phyloP scores from a whole-genome alignment of 345 rosid genomes.

The Eucalyptus regnans region DNA sequence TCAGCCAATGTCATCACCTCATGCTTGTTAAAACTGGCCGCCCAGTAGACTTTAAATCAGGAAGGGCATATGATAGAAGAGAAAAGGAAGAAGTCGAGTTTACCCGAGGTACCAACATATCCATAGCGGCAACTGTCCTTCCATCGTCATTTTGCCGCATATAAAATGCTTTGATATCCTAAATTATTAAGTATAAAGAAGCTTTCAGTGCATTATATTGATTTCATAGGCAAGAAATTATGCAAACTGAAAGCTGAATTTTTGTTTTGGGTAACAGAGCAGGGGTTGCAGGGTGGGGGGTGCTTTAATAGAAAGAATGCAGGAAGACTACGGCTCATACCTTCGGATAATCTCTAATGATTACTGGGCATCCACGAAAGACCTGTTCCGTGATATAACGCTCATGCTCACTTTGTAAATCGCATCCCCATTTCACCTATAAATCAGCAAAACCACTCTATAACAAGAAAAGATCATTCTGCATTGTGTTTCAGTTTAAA shows the following conservation, averaged over 20 bases:
- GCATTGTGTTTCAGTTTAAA: neutral
- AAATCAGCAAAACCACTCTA: neutral
- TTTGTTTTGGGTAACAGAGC: neutral
- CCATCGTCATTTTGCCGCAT: constrained; percentile 98
- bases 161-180: constrained; percentile 96
- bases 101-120: constrained; percentile 96
- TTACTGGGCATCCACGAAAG: constrained; percentile 77
- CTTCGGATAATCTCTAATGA: constrained; percentile 95
- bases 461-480: neutral
- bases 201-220: neutral
- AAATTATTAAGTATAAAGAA: constrained; percentile 3
- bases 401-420: constrained; percentile 98
- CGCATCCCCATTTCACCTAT: constrained; percentile 96
- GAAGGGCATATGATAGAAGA: neutral
- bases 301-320: neutral
- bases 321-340: constrained; percentile 4
- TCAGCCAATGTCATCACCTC: neutral
- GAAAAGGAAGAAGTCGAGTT: neutral
- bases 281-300: neutral
- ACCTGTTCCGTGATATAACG: constrained; percentile 91
- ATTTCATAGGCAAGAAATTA: neutral
- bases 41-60: neutral
- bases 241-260: neutral
- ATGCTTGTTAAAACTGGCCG: neutral
- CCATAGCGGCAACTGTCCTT: constrained; percentile 99